Evolutionary conservation across 2,329 filamentous ascomycete genomes (phyloP).

Genomic region (Beauveria varroae): DNA sequence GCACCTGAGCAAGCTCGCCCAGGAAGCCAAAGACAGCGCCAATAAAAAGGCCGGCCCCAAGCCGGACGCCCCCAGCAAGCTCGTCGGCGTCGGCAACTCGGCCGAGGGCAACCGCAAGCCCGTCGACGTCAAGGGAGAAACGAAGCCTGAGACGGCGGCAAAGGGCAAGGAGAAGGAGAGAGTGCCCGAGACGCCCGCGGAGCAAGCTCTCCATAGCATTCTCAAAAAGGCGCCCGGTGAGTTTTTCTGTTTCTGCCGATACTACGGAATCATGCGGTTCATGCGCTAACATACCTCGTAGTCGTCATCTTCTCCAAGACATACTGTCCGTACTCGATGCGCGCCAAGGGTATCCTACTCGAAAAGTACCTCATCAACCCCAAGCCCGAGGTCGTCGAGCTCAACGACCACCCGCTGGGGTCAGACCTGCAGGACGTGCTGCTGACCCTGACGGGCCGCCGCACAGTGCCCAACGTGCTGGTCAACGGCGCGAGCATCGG

Average conservation of each 20-base stretch:
- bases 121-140: conserved; percentile 14
- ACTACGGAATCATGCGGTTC: neutral
- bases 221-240: conserved; percentile 78
- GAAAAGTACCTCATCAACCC: conserved; percentile 80
- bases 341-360: conserved; percentile 78
- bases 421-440: conserved; percentile 64
- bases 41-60: conserved; percentile 58
- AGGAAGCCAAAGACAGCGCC: conserved; percentile 59
- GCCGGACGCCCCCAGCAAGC: conserved; percentile 49
- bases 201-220: conserved; percentile 67
- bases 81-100: conserved; percentile 53
- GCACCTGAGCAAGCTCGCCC: conserved; percentile 60
- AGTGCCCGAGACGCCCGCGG: conserved; percentile 51
- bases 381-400: conserved; percentile 78
- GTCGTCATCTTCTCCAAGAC: conserved; percentile 96
- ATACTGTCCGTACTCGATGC: conserved; percentile 80
- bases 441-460: conserved; percentile 64
- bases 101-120: conserved; percentile 42
- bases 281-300: conserved; percentile 26
- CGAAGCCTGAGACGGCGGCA: neutral
- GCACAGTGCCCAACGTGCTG: conserved; percentile 87
- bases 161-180: conserved; percentile 18
- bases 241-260: conserved; percentile 20
- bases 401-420: conserved; percentile 76
- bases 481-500: conserved; percentile 84